phyloP scores from a whole-genome alignment of 371 early-diverging fungal genomes.

The Vairimorpha necatrix region DNA sequence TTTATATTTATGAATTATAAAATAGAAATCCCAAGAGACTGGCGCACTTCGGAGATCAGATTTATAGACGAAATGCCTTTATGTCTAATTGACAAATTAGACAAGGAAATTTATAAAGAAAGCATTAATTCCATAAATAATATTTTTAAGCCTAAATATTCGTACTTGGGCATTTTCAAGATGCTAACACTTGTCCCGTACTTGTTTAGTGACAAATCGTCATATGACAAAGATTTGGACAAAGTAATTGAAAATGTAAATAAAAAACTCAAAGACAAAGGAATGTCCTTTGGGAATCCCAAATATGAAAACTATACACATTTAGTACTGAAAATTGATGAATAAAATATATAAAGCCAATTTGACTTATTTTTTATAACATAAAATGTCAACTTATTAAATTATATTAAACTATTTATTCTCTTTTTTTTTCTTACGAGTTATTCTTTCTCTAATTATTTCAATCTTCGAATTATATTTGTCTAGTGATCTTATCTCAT shows the following conservation, averaged over 20 bases:
- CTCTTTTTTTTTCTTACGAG: neutral
- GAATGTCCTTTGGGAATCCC: neutral
- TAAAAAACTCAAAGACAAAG: neutral
- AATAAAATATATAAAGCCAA: neutral
- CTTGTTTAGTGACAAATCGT: neutral
- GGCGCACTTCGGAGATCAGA: neutral
- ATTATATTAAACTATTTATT: no score
- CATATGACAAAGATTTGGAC: neutral
- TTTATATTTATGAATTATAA: neutral
- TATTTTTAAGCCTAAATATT: constrained; percentile 5
- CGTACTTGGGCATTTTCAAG: neutral
- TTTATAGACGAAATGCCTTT: neutral
- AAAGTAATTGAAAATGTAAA: neutral
- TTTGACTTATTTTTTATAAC: neutral
- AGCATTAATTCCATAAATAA: neutral
- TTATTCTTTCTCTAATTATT: neutral
- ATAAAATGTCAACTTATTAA: neutral
- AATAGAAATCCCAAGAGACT: neutral
- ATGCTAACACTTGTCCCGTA: neutral
- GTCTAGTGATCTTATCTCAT: neutral
- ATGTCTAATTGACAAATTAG: neutral
- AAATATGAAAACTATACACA: neutral
- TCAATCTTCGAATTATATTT: neutral
- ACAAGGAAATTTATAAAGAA: neutral
- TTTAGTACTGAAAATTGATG: neutral